phyloP scores from a whole-genome alignment of 139 green algal genomes.

The Nannochloris sp. region DNA sequence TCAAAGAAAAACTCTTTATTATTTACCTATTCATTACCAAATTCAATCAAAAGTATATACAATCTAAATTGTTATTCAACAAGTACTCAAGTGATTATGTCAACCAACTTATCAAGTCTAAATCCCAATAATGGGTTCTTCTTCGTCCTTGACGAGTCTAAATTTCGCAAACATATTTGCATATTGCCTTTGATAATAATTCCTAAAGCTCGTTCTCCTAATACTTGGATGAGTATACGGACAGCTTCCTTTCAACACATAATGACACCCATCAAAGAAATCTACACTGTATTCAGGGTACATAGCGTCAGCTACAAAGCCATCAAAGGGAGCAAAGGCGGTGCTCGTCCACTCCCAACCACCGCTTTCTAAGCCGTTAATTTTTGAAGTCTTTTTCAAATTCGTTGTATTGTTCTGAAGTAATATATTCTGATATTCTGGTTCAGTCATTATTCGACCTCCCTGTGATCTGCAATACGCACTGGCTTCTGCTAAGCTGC shows the following conservation, averaged over 20 bases:
- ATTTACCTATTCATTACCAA: too few species aligned
- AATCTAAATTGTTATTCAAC: too few species aligned
- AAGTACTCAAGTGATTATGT: too few species aligned
- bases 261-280: constrained; percentile 58
- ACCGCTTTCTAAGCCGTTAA: neutral
- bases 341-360: constrained; percentile 60
- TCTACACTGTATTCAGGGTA: constrained; percentile 55
- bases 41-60: too few species aligned
- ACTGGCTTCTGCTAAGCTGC: constrained; percentile 46
- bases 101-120: too few species aligned
- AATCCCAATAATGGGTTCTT: too few species aligned
- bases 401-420: neutral
- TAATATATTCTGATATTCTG: constrained; percentile 31
- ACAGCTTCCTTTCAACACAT: constrained; percentile 40
- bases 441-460: constrained; percentile 45
- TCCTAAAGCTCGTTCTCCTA: constrained; percentile 40
- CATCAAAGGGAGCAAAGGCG: constrained; percentile 29
- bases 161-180: constrained; percentile 55
- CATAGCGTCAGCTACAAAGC: constrained; percentile 34
- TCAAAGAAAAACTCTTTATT: too few species aligned
- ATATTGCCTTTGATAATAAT: constrained; percentile 55
- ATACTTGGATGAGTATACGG: constrained; percentile 40
- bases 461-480: constrained; percentile 29
- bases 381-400: neutral
- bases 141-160: too few species aligned